Conservation (phyloP, 176 grass and related monocot species). For the Zizania latifolia region DNA sequence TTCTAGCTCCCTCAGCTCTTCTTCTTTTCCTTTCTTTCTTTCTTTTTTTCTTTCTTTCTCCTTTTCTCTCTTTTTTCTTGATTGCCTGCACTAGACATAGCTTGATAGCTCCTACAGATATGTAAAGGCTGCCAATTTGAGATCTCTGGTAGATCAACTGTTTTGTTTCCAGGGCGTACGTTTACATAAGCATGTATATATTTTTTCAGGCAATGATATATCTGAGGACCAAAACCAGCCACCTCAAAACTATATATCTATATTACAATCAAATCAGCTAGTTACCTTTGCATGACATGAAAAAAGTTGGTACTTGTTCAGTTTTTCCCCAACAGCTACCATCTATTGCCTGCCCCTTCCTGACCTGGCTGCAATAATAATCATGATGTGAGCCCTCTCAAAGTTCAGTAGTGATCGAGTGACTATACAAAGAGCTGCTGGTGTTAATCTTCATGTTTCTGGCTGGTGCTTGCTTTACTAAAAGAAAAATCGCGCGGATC, state of each 20-base stretch:
- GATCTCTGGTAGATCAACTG: constrained; percentile 24
- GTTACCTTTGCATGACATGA: constrained; percentile 45
- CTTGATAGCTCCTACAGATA: constrained; percentile 28
- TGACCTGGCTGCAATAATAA: constrained; percentile 20
- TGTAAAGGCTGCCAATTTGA: constrained; percentile 40
- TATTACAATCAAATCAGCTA: constrained; percentile 36
- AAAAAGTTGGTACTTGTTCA: constrained; percentile 51
- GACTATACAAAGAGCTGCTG: constrained; percentile 26
- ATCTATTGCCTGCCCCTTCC: constrained; percentile 25
- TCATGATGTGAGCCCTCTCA: constrained; percentile 38
- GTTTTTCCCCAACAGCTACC: constrained; percentile 42
- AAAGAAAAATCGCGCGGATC: background rate
- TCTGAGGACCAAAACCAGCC: constrained; percentile 27
- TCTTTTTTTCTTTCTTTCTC: background rate
- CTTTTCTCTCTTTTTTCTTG: background rate
- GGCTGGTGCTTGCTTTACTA: constrained; percentile 22
- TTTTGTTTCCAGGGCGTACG: constrained; percentile 21
- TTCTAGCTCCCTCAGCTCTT: background rate
- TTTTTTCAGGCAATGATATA: constrained; percentile 33
- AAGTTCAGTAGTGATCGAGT: constrained; percentile 29
- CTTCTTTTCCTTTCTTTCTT: background rate
- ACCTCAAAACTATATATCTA: constrained; percentile 28
- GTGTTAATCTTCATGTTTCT: constrained; percentile 28
- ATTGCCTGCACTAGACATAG: constrained; percentile 23
- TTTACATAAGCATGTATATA: constrained; percentile 44